Conservation (phyloP, 352 stramenopile species). For the Halophytophthora polymorphica region DNA sequence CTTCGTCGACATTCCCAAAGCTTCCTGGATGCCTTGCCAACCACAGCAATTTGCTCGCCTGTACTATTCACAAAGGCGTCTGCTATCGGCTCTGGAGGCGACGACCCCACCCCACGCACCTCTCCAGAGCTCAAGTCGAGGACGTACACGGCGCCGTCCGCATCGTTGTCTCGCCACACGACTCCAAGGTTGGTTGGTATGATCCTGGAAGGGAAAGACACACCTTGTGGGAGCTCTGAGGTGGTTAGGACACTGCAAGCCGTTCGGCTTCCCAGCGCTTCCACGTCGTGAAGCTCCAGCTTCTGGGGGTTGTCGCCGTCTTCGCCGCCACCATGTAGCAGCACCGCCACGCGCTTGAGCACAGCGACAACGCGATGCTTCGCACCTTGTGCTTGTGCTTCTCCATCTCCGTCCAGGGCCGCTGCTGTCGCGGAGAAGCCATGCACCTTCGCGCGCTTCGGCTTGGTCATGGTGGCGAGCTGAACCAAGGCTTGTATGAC, state of each 20-base stretch:
- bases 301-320: background rate
- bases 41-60: constrained; percentile 10
- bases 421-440: constrained; percentile 7
- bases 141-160: constrained; percentile 2
- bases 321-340: constrained; percentile 1
- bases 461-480: background rate
- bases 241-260: constrained; percentile 1
- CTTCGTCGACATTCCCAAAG: background rate
- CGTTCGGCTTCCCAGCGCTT: constrained; percentile 12
- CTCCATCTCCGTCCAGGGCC: constrained; percentile 6
- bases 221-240: constrained; percentile 9
- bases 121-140: constrained; percentile 19
- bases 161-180: constrained; percentile 1
- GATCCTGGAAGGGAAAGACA: constrained; percentile 3
- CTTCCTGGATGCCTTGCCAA: constrained; percentile 4
- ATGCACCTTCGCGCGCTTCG: constrained; percentile 3
- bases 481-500: background rate
- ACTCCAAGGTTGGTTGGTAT: background rate
- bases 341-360: constrained; percentile 3
- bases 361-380: constrained; percentile 2
- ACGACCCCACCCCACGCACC: background rate
- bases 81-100: constrained; percentile 8
- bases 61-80: constrained; percentile 14
- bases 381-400: background rate
- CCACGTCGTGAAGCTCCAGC: constrained; percentile 11